Conservation (phyloP, 495 filamentous ascomycete species). For the Talaromyces thailandensis region DNA sequence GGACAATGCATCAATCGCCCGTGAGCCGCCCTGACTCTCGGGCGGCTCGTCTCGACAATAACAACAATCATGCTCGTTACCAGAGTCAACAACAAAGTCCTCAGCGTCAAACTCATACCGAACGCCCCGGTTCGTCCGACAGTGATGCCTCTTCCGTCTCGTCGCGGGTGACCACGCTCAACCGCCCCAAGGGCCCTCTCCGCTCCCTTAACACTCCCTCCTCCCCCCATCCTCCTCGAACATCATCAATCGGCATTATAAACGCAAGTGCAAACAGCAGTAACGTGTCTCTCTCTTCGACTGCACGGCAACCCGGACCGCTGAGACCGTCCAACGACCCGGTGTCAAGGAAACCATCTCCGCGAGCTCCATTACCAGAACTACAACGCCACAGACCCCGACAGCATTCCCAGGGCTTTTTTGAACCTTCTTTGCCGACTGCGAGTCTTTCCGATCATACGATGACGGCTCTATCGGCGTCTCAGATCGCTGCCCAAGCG, state of each 20-base stretch:
- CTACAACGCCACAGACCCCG: slow-evolving; percentile 36
- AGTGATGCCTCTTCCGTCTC: slow-evolving; percentile 40
- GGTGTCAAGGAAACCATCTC: slow-evolving; percentile 28
- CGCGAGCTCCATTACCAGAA: slow-evolving; percentile 28
- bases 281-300: slow-evolving; percentile 18
- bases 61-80: not conserved
- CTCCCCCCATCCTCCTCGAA: slow-evolving; percentile 29
- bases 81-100: slow-evolving; percentile 7
- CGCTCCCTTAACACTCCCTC: slow-evolving; percentile 14
- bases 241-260: slow-evolving; percentile 16
- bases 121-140: slow-evolving; percentile 37
- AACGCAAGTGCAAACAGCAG: slow-evolving; percentile 20
- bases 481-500: slow-evolving; percentile 84
- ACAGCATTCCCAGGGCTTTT: slow-evolving; percentile 78
- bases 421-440: slow-evolving; percentile 78
- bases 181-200: slow-evolving; percentile 17
- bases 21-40: slow-evolving; percentile 5
- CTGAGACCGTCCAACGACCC: slow-evolving; percentile 34
- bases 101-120: not conserved
- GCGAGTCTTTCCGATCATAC: slow-evolving; percentile 42
- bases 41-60: not conserved
- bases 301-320: slow-evolving; percentile 15
- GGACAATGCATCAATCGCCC: slow-evolving; percentile 5
- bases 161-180: slow-evolving; percentile 42
- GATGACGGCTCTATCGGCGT: slow-evolving; percentile 53